A percentile compares a stretch with the other conserved stretches of the same genome.
phyloP scores from a whole-genome alignment of 176 grass and related monocot species.

The Bonia amplexicaulis region DNA sequence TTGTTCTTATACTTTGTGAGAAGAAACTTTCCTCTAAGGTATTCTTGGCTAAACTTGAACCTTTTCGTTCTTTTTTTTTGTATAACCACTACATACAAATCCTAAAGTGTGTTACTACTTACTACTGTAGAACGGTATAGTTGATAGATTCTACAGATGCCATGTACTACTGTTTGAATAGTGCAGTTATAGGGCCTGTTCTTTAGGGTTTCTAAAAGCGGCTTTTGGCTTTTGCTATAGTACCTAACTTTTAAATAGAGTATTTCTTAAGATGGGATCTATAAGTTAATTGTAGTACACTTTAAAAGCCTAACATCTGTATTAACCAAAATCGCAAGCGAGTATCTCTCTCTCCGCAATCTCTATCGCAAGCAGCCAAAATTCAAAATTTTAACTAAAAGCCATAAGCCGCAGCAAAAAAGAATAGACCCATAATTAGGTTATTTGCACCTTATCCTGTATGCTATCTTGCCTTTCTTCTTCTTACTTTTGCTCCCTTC shows the following conservation, averaged over 20 bases:
- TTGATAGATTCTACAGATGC: not conserved
- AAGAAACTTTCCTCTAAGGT: constrained; percentile 97
- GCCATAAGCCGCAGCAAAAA: no score
- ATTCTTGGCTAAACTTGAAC: not conserved
- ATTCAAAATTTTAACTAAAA: no score
- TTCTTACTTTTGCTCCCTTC: not conserved
- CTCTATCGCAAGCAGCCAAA: no score
- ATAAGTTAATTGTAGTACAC: no score
- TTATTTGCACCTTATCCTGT: not conserved
- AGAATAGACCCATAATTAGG: no score
- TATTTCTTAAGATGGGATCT: no score
- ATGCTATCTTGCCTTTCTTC: not conserved
- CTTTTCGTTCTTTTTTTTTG: not conserved
- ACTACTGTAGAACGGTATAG: not conserved
- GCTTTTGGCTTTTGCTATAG: no score
- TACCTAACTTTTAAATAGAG: no score
- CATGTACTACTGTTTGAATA: not conserved
- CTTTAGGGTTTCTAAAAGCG: no score
- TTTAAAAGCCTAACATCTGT: no score
- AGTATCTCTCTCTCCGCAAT: no score
- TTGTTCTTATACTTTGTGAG: constrained; percentile 87
- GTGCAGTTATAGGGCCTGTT: not conserved
- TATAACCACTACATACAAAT: constrained; percentile 12
- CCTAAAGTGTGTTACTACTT: not conserved
- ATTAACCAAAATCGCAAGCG: no score